These are phyloP conservation scores for Leishmania amazonensis DNA, from an alignment of 208 protist genomes.

Conservation along the genomic window DNA sequence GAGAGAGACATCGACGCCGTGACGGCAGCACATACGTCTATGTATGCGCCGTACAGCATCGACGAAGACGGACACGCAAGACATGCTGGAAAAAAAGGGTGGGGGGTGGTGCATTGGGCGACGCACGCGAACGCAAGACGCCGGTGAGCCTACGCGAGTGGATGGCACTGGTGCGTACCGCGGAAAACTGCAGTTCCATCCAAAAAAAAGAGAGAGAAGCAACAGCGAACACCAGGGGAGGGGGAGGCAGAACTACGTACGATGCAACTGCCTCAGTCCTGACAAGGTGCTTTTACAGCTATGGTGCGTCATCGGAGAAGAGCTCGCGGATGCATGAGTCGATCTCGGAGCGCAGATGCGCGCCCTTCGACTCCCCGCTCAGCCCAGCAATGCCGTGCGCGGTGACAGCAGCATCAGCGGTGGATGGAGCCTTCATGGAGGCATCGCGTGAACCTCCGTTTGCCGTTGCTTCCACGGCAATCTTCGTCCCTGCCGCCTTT, in stretches of 20 bases:
- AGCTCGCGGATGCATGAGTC: conserved; percentile 26
- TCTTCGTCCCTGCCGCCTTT: neutral
- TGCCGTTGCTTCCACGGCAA: neutral
- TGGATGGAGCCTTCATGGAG: neutral
- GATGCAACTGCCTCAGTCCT: neutral
- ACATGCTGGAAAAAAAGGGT: too few relatives aligned
- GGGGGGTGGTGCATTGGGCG: too few relatives aligned
- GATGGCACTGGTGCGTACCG: too few relatives aligned
- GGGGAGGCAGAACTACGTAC: neutral
- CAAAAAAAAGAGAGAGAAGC: neutral
- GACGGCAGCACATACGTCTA: neutral
- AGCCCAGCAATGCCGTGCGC: neutral
- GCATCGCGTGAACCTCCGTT: neutral
- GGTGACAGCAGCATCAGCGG: neutral
- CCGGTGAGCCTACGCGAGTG: too few relatives aligned
- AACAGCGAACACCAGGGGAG: neutral
- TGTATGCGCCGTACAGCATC: too few relatives aligned
- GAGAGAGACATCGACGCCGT: neutral
- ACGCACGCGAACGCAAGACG: too few relatives aligned
- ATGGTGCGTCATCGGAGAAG: conserved; percentile 9
- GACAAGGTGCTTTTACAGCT: neutral
- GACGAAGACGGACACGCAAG: too few relatives aligned
- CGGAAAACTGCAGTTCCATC: too few relatives aligned
- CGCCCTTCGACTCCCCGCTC: neutral
- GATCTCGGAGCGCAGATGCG: conserved; percentile 14